These are phyloP conservation scores for Anthoceros angustus DNA, from an alignment of 225 moss, liverwort and hornwort species.

Conservation along the genomic window DNA sequence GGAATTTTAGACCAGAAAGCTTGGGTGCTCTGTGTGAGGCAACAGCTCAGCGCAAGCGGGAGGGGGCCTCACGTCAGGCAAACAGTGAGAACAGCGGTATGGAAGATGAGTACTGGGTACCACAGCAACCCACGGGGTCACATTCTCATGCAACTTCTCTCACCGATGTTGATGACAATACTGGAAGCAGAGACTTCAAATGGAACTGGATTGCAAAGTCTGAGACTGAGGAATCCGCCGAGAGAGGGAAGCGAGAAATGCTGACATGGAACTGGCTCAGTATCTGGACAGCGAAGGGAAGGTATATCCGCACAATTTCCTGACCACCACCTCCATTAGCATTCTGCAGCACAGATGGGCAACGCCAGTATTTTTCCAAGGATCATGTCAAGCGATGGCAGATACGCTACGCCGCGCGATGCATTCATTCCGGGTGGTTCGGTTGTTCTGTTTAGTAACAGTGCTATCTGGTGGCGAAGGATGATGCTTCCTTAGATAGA, in stretches of 20 bases:
- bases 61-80: slow-evolving; percentile 5
- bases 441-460: too few relatives aligned
- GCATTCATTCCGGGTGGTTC: too few relatives aligned
- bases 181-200: neutral
- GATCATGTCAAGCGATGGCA: too few relatives aligned
- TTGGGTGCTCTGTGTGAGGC: slow-evolving; percentile 52
- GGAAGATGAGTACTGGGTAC: slow-evolving; percentile 78
- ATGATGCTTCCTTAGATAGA: too few relatives aligned
- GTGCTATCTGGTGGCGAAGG: too few relatives aligned
- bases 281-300: slow-evolving; percentile 25
- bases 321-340: too few relatives aligned
- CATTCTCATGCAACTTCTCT: slow-evolving; percentile 8
- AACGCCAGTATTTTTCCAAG: too few relatives aligned
- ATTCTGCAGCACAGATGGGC: too few relatives aligned
- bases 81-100: neutral
- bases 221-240: slow-evolving; percentile 1
- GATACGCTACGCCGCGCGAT: too few relatives aligned
- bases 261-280: slow-evolving; percentile 6
- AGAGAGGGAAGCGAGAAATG: neutral
- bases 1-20: slow-evolving; percentile 13
- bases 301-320: too few relatives aligned
- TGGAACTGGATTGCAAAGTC: slow-evolving; percentile 5
- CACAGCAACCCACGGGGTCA: slow-evolving; percentile 27
- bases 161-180: neutral
- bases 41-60: slow-evolving; percentile 38